These are phyloP conservation scores for Aspergillus ochraceoroseus DNA, from an alignment of 2,329 filamentous ascomycete species.

Conservation along the genomic window DNA sequence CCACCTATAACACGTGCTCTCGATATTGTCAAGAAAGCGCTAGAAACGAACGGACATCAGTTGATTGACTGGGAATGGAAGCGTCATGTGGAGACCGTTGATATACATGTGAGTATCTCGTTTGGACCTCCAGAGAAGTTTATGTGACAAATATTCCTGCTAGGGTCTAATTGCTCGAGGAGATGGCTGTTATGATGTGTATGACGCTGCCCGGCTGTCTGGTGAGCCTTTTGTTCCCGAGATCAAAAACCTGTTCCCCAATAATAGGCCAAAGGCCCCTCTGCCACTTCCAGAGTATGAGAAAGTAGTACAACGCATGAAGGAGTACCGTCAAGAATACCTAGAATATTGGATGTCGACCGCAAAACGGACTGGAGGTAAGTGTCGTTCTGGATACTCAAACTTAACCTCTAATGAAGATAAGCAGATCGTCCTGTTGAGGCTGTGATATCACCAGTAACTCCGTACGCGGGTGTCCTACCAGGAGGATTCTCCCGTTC, in stretches of 20 bases:
- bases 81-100: slow-evolving; percentile 2
- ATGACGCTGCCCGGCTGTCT: slow-evolving; percentile 8
- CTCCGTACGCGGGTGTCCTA: slow-evolving; percentile 10
- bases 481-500: slow-evolving; percentile 7
- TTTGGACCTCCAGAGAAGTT: not conserved
- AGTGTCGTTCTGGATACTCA: not conserved
- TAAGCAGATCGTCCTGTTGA: slow-evolving; percentile 7
- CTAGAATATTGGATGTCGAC: slow-evolving; percentile 10
- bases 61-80: slow-evolving; percentile 11
- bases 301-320: slow-evolving; percentile 7
- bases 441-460: slow-evolving; percentile 9
- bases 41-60: slow-evolving; percentile 6
- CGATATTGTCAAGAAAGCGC: slow-evolving; percentile 10
- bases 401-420: not conserved
- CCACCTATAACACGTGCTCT: slow-evolving; percentile 9
- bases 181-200: slow-evolving; percentile 10
- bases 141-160: not conserved
- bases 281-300: slow-evolving; percentile 6
- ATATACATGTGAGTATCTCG: slow-evolving; percentile 10
- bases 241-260: slow-evolving; percentile 9
- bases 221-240: slow-evolving; percentile 9
- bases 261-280: slow-evolving; percentile 6
- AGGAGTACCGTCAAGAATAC: slow-evolving; percentile 7
- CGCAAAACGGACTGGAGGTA: slow-evolving; percentile 8
- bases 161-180: slow-evolving; percentile 9